Evolutionary conservation across 345 rosid species (phyloP).

Genomic region (Citrus inodora): DNA sequence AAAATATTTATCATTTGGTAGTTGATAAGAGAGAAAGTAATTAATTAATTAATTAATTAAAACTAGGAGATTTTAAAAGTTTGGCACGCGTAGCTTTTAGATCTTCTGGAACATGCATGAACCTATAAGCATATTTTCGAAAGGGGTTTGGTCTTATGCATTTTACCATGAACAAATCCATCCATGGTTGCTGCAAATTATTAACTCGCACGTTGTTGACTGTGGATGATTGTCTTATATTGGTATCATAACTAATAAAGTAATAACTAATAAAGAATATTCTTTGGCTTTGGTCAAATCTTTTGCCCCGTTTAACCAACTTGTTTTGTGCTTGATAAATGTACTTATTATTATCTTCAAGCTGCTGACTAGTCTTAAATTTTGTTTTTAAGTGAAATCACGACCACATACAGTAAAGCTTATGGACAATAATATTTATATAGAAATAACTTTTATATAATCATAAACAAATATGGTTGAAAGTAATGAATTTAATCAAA

Average conservation of each 20-base stretch:
- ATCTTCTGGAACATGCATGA: constrained; percentile 18
- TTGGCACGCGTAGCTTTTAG: not conserved
- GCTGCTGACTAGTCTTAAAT: too few relatives aligned
- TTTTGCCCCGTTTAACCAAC: not conserved
- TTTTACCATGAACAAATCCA: not conserved
- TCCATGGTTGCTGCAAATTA: not conserved
- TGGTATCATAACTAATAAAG: not conserved
- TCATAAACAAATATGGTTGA: too few relatives aligned
- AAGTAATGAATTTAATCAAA: too few relatives aligned
- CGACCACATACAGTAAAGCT: too few relatives aligned
- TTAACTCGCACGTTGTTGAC: constrained; percentile 7
- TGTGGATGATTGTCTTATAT: not conserved
- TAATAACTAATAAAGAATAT: not conserved
- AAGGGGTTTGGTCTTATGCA: not conserved
- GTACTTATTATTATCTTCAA: too few relatives aligned
- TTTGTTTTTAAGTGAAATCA: too few relatives aligned
- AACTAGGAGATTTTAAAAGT: not conserved
- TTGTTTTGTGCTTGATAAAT: too few relatives aligned
- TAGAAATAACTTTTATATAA: too few relatives aligned
- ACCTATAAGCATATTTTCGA: not conserved
- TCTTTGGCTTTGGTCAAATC: not conserved
- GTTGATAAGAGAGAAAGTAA: not conserved
- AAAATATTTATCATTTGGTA: not conserved
- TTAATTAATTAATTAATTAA: not conserved
- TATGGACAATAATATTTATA: too few relatives aligned